Base-by-base conservation (phyloP, 768 basidiomycete species). In the Russula foetens region DNA sequence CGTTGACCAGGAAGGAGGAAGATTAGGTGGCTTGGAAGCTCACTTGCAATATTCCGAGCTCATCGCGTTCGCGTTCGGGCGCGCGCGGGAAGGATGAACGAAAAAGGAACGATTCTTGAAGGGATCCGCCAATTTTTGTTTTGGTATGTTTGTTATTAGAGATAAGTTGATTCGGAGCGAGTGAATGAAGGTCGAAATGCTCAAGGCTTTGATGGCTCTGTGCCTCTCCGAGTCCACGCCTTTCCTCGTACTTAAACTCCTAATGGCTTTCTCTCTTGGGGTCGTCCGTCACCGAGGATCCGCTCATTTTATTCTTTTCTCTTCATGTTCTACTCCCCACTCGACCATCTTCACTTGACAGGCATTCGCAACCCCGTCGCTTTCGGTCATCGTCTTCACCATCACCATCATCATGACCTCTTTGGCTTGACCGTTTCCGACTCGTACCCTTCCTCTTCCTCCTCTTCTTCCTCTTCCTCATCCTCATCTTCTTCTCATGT, bases 221-320 rank as follows among this genome's bases (percentile, higher is more conserved):
- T 58, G 46, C 58, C 58, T 59, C 26, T 60, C 59, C 41, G 31
- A 45, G 21, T 24, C 55, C 60, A 62, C 56, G 60, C 60, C 54
- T 48, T 47, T 52, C 12, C 39, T 62, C 45, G 56, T 62, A 62
- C 61, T 62, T 62, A 62, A 62, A 62, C 61, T 48, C 61, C 61
- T n/a, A 62, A 62, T 62, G 56, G 61, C 61, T 53, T 62, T 39
- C 60, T 62, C 56, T 33, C 56, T 58, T 53, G 35, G 60, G 56
- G 44, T 26, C 53, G 29, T 51, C 60, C 55, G 49, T 51, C 26
- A 12, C 26, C 60, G 60, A 62, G 56, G 60, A 62, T 62, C 60
- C 49, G 50, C 47, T 61, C 39, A 39, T 28, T 52, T 26, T 26
- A 14, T 24, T 58, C 8, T 46, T 35, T 52, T 51, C 24, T 26